Evolutionary conservation across 176 grass and related monocot species (phyloP).

Genomic region (bread wheat (Triticum aestivum)): IWGSC_CS_RefSeq_v2.1 NC_057798.1:55789515-55790014

Average conservation of each 20-base stretch:
- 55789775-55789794: neutral
- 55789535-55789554: no score
- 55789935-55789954: conserved; percentile 41
- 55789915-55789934: conserved; percentile 33
- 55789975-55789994: conserved; percentile 60
- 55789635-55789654: neutral
- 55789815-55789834: neutral
- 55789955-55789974: conserved; percentile 59
- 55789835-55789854: conserved; percentile 21
- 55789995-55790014: conserved; percentile 44
- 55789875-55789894: conserved; percentile 55
- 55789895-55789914: conserved; percentile 54
- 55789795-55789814: no score
- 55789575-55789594: neutral
- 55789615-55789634: conserved; percentile 7
- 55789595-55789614: neutral
- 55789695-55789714: neutral
- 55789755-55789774: neutral
- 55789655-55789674: conserved; percentile 1
- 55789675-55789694: neutral
- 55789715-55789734: neutral
- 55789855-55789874: conserved; percentile 28
- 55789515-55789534: no score
- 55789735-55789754: neutral
- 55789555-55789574: neutral